phyloP scores from a whole-genome alignment of 108 stramenopile genomes.

The Nitzschia inconspicua region DNA sequence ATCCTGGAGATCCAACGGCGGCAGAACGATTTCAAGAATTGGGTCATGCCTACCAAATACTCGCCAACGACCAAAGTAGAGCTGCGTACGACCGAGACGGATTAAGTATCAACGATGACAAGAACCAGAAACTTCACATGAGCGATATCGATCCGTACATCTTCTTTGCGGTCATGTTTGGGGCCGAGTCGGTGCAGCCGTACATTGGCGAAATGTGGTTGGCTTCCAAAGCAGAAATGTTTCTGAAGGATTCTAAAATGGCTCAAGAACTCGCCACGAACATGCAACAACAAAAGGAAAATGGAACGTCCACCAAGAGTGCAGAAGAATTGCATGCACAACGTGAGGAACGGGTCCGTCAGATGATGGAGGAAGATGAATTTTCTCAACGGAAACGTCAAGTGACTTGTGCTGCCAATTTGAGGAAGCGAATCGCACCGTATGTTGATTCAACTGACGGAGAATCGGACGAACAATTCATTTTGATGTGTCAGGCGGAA shows the following conservation, averaged over 20 bases:
- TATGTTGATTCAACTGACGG: conserved; percentile 50
- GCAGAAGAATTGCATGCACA: conserved; percentile 1
- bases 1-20: conserved; percentile 83
- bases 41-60: conserved; percentile 89
- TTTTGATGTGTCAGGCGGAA: conserved; percentile 52
- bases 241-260: conserved; percentile 68
- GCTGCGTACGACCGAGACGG: conserved; percentile 88
- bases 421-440: conserved; percentile 54
- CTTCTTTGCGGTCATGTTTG: conserved; percentile 90
- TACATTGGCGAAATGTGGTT: conserved; percentile 89
- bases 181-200: conserved; percentile 71
- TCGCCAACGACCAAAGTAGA: conserved; percentile 77
- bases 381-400: conserved; percentile 75
- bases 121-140: conserved; percentile 47
- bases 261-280: conserved; percentile 26
- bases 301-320: background rate
- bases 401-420: conserved; percentile 65
- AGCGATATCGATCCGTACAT: conserved; percentile 77
- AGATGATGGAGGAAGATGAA: conserved; percentile 55
- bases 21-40: conserved; percentile 83
- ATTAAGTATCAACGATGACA: conserved; percentile 36
- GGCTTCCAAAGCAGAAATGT: conserved; percentile 69
- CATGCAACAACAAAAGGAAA: conserved; percentile 14
- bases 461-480: conserved; percentile 37
- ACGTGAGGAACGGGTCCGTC: conserved; percentile 36